A percentile compares a stretch with the other conserved stretches of the same genome.
Conservation (phyloP, 495 filamentous ascomycete genomes). For the Neurospora terricola region DNA sequence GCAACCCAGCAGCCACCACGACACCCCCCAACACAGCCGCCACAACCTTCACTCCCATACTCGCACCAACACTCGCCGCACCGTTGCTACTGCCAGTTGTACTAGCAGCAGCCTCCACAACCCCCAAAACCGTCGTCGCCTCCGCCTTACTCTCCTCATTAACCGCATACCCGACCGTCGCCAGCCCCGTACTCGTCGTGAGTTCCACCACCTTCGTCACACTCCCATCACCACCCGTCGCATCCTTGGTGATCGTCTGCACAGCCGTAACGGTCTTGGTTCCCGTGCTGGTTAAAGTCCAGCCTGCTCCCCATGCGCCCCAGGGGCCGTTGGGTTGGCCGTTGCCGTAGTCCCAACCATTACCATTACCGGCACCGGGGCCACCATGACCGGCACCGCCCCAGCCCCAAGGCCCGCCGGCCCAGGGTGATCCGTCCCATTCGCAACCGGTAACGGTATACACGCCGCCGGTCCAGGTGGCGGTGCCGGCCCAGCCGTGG, state of each 20-base stretch:
- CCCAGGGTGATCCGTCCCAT: slow-evolving; percentile 37
- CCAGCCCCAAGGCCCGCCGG: slow-evolving; percentile 34
- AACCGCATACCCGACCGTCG: slow-evolving; percentile 29
- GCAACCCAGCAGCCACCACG: slow-evolving; percentile 28
- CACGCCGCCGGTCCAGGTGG: slow-evolving; percentile 33
- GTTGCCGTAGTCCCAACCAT: not conserved
- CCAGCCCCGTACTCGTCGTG: slow-evolving; percentile 28
- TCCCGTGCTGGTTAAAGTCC: slow-evolving; percentile 23
- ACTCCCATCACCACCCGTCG: not conserved
- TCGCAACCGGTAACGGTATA: slow-evolving; percentile 39
- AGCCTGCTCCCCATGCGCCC: slow-evolving; percentile 35
- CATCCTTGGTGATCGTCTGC: slow-evolving; percentile 29
- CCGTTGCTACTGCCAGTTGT: slow-evolving; percentile 1
- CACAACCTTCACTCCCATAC: slow-evolving; percentile 25
- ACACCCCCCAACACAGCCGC: slow-evolving; percentile 30
- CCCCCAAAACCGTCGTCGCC: not conserved
- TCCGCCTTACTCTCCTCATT: slow-evolving; percentile 20
- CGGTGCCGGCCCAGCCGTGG: slow-evolving; percentile 6
- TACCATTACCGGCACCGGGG: not conserved
- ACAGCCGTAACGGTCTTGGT: slow-evolving; percentile 25
- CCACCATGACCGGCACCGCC: slow-evolving; percentile 24
- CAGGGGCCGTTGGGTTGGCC: slow-evolving; percentile 16
- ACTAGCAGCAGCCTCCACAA: slow-evolving; percentile 4
- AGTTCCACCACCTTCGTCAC: slow-evolving; percentile 13
- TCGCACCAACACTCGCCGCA: slow-evolving; percentile 5